Evolutionary conservation across 306 rosid genomes (phyloP), one percentile per base, ranked within the genome.

Genomic region (Quercus parvula): DNA sequence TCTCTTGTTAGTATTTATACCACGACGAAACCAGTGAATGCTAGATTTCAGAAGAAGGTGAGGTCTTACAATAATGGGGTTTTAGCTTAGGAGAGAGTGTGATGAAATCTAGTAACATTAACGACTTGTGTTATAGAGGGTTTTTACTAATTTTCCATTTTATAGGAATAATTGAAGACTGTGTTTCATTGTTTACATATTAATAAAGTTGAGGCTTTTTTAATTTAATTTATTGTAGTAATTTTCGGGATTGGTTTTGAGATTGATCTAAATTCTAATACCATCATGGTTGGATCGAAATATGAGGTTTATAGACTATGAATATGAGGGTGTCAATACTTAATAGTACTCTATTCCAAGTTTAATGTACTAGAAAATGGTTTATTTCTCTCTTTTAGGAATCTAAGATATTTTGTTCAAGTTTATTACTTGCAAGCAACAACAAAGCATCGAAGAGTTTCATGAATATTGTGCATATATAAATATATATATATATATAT

Each of bases 1-100:
- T 87, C 86, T 69, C 84, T 92, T 54, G 67, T 71, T 33, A 76
- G 77, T 52, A 85, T 92, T 10, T 92, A 92, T 83, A 70, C 58
- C 77, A 71, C 64, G 2, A 87, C 91, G 11, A 74, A 18, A 6
- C 85, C 89, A 17, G 11, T 79, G 31, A 51, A 57, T 71, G 58
- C 41, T 77, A 15, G 15, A 31, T 66, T 38, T 51, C 41, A 25
- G 67, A 75, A 69, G 58, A 78, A 56, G 64, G 77, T 72, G 46
- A 73, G 77, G 30, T 70, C 67, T 54, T 77, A 46, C 33, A 0
- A 19, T 6, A 73, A 55, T 55, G 67, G 77, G 54, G 17, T 74
- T 68, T 35, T 68, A 68, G 52, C 17, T 18, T 67, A 9, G 71
- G 49, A 18, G 17, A 13, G 49, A 18, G 17, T 6, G 19, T 67